These are phyloP conservation scores for Termitomyces sp. DNA, from an alignment of 1,284 basidiomycete species.

Conservation along the genomic window DNA sequence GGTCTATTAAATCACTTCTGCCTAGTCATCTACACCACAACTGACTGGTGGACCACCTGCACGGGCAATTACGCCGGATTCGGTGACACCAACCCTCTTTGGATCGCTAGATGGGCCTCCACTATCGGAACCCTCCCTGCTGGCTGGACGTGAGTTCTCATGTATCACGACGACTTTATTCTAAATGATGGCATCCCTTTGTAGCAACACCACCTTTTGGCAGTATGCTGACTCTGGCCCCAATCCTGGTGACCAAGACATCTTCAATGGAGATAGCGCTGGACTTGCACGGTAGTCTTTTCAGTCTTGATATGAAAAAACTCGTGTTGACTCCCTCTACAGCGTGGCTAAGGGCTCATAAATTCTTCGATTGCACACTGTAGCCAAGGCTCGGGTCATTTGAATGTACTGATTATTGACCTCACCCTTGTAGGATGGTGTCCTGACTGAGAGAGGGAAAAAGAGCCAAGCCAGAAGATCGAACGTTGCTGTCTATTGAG, in stretches of 20 bases:
- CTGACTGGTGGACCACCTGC: conserved; percentile 65
- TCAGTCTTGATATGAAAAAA: background rate
- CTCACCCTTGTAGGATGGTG: no score
- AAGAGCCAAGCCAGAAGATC: no score
- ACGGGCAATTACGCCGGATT: conserved; percentile 54
- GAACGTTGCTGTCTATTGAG: no score
- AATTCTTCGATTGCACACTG: background rate
- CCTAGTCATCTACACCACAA: conserved; percentile 56
- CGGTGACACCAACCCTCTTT: conserved; percentile 46
- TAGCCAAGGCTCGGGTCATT: no score
- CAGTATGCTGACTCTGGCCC: conserved; percentile 21
- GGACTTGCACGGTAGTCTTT: conserved; percentile 17
- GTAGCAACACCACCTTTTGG: conserved; percentile 46
- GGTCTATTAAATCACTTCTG: background rate
- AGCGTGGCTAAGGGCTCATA: conserved; percentile 10
- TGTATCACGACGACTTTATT: background rate
- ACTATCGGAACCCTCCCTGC: conserved; percentile 48
- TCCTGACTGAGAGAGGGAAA: no score
- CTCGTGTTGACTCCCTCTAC: background rate
- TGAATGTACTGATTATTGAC: background rate
- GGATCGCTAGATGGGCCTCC: conserved; percentile 51
- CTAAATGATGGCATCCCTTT: background rate
- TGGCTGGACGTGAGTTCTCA: conserved; percentile 36
- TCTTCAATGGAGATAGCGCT: conserved; percentile 21
- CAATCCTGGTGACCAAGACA: conserved; percentile 21